Percentiles rank a stretch among this genome's conserved stretches.
These are phyloP conservation scores for Fraxinus nigra DNA, from an alignment of 305 asterid genomes.

Conservation along the genomic window DNA sequence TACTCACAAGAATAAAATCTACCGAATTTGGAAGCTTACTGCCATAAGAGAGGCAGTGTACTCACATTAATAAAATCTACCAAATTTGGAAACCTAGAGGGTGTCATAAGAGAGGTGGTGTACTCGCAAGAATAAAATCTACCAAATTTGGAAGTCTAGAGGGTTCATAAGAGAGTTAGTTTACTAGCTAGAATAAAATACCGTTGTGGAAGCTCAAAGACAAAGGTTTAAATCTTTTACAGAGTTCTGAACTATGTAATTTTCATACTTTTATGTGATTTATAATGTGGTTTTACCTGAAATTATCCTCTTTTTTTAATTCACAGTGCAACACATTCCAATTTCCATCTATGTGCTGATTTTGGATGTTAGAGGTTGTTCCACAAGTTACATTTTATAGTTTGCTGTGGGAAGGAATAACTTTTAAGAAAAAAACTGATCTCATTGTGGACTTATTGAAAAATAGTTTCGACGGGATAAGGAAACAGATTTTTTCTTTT, in stretches of 20 bases:
- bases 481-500: neutral
- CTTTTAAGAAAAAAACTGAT: neutral
- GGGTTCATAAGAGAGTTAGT: neutral
- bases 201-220: neutral
- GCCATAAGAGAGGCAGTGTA: neutral
- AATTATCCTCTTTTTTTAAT: neutral
- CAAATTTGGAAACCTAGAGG: neutral
- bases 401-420: conserved; percentile 6
- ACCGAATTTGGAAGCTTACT: neutral
- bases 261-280: neutral
- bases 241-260: neutral
- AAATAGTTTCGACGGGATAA: neutral
- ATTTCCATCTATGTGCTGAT: neutral
- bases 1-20: neutral
- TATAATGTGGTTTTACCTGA: neutral
- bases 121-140: neutral
- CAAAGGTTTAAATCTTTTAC: neutral
- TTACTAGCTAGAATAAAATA: neutral
- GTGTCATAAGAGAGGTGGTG: neutral
- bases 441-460: neutral
- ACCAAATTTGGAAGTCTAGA: neutral
- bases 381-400: neutral
- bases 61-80: neutral
- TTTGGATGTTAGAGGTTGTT: neutral
- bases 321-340: neutral